These are phyloP conservation scores for Orbilia quercus DNA, from an alignment of 2,329 filamentous ascomycete species.

Conservation along the genomic window DNA sequence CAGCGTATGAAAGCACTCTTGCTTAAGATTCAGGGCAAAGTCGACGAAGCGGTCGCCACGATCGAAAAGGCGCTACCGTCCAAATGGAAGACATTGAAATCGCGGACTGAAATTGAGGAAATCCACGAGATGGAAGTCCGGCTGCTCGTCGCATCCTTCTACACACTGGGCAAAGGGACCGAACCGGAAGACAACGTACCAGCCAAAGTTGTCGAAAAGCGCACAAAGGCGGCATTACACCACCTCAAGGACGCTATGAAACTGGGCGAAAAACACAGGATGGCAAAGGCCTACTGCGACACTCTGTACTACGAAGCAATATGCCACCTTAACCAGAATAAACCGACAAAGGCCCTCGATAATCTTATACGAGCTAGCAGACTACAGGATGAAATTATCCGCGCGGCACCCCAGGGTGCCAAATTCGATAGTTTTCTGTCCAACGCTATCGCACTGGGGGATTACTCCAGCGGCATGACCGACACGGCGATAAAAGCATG, in stretches of 20 bases:
- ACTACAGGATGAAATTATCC: constrained; percentile 43
- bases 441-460: constrained; percentile 18
- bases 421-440: constrained; percentile 46
- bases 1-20: constrained; percentile 26
- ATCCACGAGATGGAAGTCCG: constrained; percentile 27
- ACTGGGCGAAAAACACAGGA: constrained; percentile 30
- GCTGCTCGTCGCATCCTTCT: constrained; percentile 26
- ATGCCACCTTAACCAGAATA: constrained; percentile 30
- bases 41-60: constrained; percentile 32
- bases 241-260: constrained; percentile 44
- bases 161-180: constrained; percentile 8
- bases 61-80: constrained; percentile 43
- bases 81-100: constrained; percentile 44
- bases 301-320: constrained; percentile 41
- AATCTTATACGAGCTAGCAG: constrained; percentile 19
- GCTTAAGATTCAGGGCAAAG: constrained; percentile 31
- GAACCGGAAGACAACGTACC: constrained; percentile 4
- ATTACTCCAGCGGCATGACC: constrained; percentile 3
- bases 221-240: constrained; percentile 22
- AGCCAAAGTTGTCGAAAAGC: constrained; percentile 32
- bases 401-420: constrained; percentile 23
- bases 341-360: constrained; percentile 28
- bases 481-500: constrained; percentile 40
- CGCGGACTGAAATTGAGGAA: constrained; percentile 21
- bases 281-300: constrained; percentile 31